Base-by-base conservation (phyloP, 495 filamentous ascomycete species). In the Collariella sp. region DNA sequence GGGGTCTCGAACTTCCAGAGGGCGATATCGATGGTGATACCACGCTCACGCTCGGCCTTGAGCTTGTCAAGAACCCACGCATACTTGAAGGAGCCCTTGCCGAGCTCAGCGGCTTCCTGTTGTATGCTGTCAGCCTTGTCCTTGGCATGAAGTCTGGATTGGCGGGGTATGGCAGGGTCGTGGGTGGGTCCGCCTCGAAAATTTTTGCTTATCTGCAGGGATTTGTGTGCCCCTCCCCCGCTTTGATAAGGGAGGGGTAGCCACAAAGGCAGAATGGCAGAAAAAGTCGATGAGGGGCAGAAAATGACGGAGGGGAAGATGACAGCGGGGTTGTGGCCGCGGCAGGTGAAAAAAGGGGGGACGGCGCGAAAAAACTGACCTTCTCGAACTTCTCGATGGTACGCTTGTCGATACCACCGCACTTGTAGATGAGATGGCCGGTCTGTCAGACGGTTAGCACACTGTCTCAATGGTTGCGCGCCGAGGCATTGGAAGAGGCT, bases 351-450 rank as follows among this genome's bases (percentile, higher is more conserved):
- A 62, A 65, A 38, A 19, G 50, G 52, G 57, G 29, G 36, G 35
- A 35, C 0, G 18, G 9, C 46, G 38, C 45, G 22, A 23, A 24
- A 41, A 20, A 29, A 70, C 83, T 75, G 70, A 91, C 88, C 88
- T 98, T 98, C 89, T 98, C 93, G 83, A 98, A 98, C 86, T 98
- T 98, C 86, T 98, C 94, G 71, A 98, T 98, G 72, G 94, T 97
- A 91, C 93, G 93, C 82, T 89, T 87, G 86, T 98, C 93, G 70
- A 98, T 98, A 86, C 93, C 93, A 85, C 93, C 93, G 80, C 93
- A 98, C 81, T 98, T 95, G 89, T 98, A 98, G 86, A 97, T 98
- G 80, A 97, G 81, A 78, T 97, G 93, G 75, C 86, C 84, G 62
- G 76, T 72, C 60, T 69, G 58, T 52, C 36, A 23, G 5, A 13